Evolutionary conservation across 2,329 filamentous ascomycete species (phyloP), one percentile per base, ranked within the genome.

Genomic region (Chrysosporium keratinophilum): DNA sequence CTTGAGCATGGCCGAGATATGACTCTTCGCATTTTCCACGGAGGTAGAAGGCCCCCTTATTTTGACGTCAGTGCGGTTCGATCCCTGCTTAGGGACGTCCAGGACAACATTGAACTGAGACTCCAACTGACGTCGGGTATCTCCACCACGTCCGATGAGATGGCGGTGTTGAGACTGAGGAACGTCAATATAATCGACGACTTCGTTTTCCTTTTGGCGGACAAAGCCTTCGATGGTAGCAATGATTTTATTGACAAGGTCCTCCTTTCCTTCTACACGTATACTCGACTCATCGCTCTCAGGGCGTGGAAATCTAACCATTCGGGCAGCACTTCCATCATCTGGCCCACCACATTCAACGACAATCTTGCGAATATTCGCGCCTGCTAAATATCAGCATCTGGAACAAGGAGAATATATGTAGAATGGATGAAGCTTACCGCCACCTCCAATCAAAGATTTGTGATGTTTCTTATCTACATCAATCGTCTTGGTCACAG

Each of bases 401-500:
- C 40, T 4, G 14, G 9, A 47, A n/a, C 43, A 17, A 46, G 39
- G 23, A 23, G 17, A 5, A 19, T 20, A 19, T 11, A 40, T 35
- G 5, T 2, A 44, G 14, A 52, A 23, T 11, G 28, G 28, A n/a
- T 11, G 42, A 46, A 63, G 75, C 86, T 74, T 78, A 90, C 89
- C 93, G 67, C 87, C 86, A 60, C 83, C 76, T 58, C 93, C 93
- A 69, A 98, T 98, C 59, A 98, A 77, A 52, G 84, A 81, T 71
- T 85, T 84, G 74, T 98, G 93, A 70, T 93, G 83, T 75, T 94
- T 95, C 75, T 88, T 87, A 62, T 97, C 90, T n/a, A 98, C 83
- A 34, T 94, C 86, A 47, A 98, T 76, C 11, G 83, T 88, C 73
- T 85, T 83, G 14, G 84, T 81, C 49, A 96, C 78, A n/a, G 88